phyloP scores from a whole-genome alignment of 192 early-diverging fungal genomes.

The Coemansia sp. region DNA sequence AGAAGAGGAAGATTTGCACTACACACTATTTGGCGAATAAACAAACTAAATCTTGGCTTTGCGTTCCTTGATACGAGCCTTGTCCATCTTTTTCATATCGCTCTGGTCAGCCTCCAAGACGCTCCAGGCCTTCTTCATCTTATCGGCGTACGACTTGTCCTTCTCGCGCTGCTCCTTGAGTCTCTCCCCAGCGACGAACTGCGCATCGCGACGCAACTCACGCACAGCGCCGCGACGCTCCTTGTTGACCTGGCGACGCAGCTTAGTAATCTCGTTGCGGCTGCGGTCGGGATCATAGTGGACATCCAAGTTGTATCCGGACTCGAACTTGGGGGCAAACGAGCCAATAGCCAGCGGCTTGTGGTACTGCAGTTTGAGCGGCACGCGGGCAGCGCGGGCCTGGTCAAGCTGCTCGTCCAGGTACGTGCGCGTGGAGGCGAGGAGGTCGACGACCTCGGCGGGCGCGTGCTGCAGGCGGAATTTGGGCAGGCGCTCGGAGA shows the following conservation, averaged over 20 bases:
- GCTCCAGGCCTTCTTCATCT: slow-evolving; percentile 89
- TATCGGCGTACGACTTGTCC: slow-evolving; percentile 81
- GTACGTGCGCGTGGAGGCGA: slow-evolving; percentile 25
- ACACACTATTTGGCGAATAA: neutral
- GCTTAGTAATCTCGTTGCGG: slow-evolving; percentile 71
- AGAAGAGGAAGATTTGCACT: neutral
- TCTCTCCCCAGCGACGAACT: slow-evolving; percentile 79
- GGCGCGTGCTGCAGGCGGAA: slow-evolving; percentile 39
- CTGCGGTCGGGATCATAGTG: slow-evolving; percentile 81
- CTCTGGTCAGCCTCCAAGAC: slow-evolving; percentile 82
- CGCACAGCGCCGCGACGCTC: slow-evolving; percentile 94
- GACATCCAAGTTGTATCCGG: slow-evolving; percentile 83
- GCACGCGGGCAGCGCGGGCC: slow-evolving; percentile 56
- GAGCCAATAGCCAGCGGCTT: slow-evolving; percentile 84
- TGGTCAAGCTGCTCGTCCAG: slow-evolving; percentile 59
- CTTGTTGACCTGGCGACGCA: slow-evolving; percentile 82
- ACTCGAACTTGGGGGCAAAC: slow-evolving; percentile 90
- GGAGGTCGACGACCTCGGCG: neutral
- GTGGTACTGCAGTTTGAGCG: slow-evolving; percentile 82
- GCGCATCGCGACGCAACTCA: slow-evolving; percentile 92
- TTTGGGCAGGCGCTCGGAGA: slow-evolving; percentile 22
- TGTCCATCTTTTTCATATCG: slow-evolving; percentile 69
- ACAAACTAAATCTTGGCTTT: slow-evolving; percentile 31
- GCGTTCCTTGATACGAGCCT: slow-evolving; percentile 55
- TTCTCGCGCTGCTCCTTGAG: slow-evolving; percentile 69